Evolutionary conservation across 306 rosid species (phyloP).

Genomic region (Corylus heterophylla): DNA sequence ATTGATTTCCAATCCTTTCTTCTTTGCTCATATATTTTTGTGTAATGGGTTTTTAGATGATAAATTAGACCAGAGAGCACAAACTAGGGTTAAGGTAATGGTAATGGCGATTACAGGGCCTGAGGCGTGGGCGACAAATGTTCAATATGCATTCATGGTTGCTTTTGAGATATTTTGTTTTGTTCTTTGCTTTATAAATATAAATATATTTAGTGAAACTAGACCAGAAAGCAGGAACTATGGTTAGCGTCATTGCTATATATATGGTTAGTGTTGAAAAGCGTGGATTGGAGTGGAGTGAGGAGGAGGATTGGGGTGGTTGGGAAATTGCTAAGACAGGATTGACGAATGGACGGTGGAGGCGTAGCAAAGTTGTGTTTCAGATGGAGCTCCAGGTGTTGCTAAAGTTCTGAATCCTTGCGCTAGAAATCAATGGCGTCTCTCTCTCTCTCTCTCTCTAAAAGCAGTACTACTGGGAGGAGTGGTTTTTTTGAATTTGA

Average conservation of each 20-base stretch:
- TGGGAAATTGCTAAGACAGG: slow-evolving; percentile 47
- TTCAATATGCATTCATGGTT: slow-evolving; percentile 10
- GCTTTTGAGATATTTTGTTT: not conserved
- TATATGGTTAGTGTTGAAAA: slow-evolving; percentile 38
- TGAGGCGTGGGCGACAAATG: slow-evolving; percentile 6
- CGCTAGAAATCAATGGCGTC: slow-evolving; percentile 61
- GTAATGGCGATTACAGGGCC: not conserved
- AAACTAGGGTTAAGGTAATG: slow-evolving; percentile 5
- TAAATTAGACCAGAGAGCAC: not conserved
- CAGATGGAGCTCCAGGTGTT: slow-evolving; percentile 53
- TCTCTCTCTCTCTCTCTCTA: not conserved
- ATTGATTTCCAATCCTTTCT: not conserved
- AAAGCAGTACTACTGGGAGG: not conserved
- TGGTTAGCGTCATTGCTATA: slow-evolving; percentile 16
- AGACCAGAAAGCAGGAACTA: slow-evolving; percentile 9
- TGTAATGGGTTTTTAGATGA: not conserved
- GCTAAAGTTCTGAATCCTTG: slow-evolving; percentile 68
- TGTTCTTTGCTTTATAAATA: not conserved
- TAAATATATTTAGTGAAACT: not conserved
- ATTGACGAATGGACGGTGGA: slow-evolving; percentile 66
- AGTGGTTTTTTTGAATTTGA: slow-evolving; percentile 26
- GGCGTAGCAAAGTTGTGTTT: slow-evolving; percentile 33
- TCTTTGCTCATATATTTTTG: not conserved
- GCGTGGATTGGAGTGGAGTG: slow-evolving; percentile 36
- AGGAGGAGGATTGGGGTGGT: slow-evolving; percentile 43